A percentile compares a stretch with the other conserved stretches of the same genome.
Evolutionary conservation across 495 filamentous ascomycete species (phyloP).

Genomic region (Xylaria venustula): DNA sequence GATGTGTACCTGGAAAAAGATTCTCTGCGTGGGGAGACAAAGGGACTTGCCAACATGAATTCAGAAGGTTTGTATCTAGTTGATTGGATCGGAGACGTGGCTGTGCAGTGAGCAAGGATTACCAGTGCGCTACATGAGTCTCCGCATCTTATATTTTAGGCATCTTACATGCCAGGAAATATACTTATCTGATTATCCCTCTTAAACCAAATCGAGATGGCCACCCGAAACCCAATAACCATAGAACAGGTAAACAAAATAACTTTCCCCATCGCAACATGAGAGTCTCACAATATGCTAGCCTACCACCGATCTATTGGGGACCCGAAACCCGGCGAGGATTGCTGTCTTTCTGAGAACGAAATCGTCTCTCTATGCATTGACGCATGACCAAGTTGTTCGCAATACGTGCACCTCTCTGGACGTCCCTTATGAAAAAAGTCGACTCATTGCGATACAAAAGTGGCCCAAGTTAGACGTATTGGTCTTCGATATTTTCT

Average conservation of each 20-base stretch:
- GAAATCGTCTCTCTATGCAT: constrained; percentile 7
- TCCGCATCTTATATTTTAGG: neutral
- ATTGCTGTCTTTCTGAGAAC: constrained; percentile 10
- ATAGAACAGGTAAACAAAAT: constrained; percentile 12
- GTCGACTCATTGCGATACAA: constrained; percentile 12
- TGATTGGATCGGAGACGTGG: neutral
- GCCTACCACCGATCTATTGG: constrained; percentile 8
- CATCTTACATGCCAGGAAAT: neutral
- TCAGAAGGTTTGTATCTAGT: neutral
- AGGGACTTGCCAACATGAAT: neutral
- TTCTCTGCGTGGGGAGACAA: too few species aligned
- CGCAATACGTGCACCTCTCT: constrained; percentile 5
- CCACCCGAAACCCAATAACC: constrained; percentile 1
- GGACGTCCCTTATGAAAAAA: constrained; percentile 6
- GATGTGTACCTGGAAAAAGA: too few species aligned
- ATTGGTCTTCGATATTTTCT: constrained; percentile 12
- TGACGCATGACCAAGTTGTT: constrained; percentile 11
- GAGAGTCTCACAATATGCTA: constrained; percentile 6
- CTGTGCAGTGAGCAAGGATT: neutral
- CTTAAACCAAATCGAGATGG: constrained; percentile 5
- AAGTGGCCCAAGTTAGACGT: constrained; percentile 10
- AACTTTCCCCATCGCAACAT: neutral
- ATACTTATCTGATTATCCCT: neutral
- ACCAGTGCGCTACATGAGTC: too few species aligned
- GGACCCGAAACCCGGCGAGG: constrained; percentile 1